These are phyloP conservation scores for Candolleomyces eurysporus DNA, from an alignment of 768 basidiomycete species.

Conservation along the genomic window DNA sequence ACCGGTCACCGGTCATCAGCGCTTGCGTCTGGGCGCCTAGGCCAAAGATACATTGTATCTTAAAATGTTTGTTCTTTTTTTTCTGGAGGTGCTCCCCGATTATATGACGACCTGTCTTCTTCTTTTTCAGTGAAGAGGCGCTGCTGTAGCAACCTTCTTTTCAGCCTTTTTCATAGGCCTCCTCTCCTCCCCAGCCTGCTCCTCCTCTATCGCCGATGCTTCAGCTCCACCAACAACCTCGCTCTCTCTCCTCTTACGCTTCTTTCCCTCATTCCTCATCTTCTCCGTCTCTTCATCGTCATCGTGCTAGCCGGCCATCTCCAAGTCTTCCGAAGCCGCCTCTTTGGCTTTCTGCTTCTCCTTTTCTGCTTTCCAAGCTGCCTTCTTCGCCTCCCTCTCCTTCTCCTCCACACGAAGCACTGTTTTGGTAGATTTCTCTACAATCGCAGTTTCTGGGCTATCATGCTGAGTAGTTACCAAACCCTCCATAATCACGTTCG, in stretches of 20 bases:
- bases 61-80: too few relatives aligned
- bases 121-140: slow-evolving; percentile 42
- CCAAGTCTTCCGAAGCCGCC: slow-evolving; percentile 17
- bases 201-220: slow-evolving; percentile 38
- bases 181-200: slow-evolving; percentile 80
- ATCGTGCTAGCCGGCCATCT: slow-evolving; percentile 30
- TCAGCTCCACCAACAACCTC: slow-evolving; percentile 28
- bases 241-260: slow-evolving; percentile 48
- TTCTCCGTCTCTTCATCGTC: slow-evolving; percentile 38
- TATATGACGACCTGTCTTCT: slow-evolving; percentile 45
- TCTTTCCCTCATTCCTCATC: slow-evolving; percentile 23
- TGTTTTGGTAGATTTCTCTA: slow-evolving; percentile 69
- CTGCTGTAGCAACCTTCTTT: slow-evolving; percentile 42
- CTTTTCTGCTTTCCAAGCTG: slow-evolving; percentile 64
- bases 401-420: slow-evolving; percentile 86
- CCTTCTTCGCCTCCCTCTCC: slow-evolving; percentile 75
- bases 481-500: slow-evolving; percentile 76
- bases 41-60: too few relatives aligned
- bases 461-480: slow-evolving; percentile 82
- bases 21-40: too few relatives aligned
- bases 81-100: too few relatives aligned
- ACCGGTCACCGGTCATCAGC: too few relatives aligned
- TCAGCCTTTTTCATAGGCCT: slow-evolving; percentile 73
- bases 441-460: slow-evolving; percentile 44
- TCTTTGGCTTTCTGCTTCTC: slow-evolving; percentile 21